Evolutionary conservation across 2,329 filamentous ascomycete genomes (phyloP).

Genomic region (Penicillium sp.): DNA sequence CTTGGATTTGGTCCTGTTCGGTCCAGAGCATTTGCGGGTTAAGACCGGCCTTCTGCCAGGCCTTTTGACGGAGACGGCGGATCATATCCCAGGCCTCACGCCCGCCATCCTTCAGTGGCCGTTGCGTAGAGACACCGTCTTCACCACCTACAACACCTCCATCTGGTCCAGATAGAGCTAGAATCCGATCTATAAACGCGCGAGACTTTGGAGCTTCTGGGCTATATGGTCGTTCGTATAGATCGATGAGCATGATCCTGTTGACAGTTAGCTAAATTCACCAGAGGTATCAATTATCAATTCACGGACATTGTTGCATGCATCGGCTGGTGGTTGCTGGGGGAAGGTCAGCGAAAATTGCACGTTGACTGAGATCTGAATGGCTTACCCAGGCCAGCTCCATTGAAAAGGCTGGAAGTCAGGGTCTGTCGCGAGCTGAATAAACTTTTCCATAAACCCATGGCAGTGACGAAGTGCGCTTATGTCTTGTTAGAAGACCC

Average conservation of each 20-base stretch:
- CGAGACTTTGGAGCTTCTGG: slow-evolving; percentile 43
- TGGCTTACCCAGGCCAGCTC: slow-evolving; percentile 43
- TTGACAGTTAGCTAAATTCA: slow-evolving; percentile 2
- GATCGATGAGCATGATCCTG: slow-evolving; percentile 47
- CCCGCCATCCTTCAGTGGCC: slow-evolving; percentile 46
- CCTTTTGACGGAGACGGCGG: slow-evolving; percentile 43
- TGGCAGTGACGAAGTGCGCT: slow-evolving; percentile 46
- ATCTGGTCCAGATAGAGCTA: slow-evolving; percentile 43
- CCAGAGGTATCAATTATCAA: neutral
- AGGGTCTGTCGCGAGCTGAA: slow-evolving; percentile 44
- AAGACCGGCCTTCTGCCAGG: slow-evolving; percentile 47
- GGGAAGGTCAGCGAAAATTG: slow-evolving; percentile 10
- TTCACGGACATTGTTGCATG: slow-evolving; percentile 39
- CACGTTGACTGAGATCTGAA: neutral
- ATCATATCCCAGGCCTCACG: slow-evolving; percentile 49
- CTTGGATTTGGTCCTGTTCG: slow-evolving; percentile 42
- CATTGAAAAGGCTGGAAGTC: slow-evolving; percentile 47
- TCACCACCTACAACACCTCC: slow-evolving; percentile 45
- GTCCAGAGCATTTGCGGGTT: slow-evolving; percentile 46
- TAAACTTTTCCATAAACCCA: slow-evolving; percentile 48
- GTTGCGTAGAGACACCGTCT: slow-evolving; percentile 41
- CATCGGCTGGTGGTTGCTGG: slow-evolving; percentile 41
- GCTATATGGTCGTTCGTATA: slow-evolving; percentile 45
- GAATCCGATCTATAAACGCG: slow-evolving; percentile 45
- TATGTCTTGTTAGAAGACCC: slow-evolving; percentile 5